Evolutionary conservation across 1,139 yeast genomes (phyloP), one percentile per base, ranked within the genome.

Genomic region (Suhomyces bolitotheri): DNA sequence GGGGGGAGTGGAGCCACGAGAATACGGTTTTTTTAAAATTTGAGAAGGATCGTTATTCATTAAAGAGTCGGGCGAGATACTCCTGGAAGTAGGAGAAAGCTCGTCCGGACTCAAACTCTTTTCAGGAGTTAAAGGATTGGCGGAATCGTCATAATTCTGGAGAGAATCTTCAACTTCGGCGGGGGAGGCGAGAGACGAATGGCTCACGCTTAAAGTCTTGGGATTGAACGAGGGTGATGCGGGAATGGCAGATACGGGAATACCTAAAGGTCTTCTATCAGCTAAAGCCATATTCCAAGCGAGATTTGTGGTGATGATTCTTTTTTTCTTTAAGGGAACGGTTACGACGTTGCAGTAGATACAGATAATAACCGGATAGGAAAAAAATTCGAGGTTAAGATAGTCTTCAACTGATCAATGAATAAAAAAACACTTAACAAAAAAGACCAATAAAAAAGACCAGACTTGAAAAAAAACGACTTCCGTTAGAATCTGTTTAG

Each of bases 251-350:
- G 61, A 47, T 31, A 66, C 64, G 23, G 73, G 64, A 42, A 70
- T 57, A 32, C 71, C 74, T 43, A 72, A 65, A 30, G 79, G 78
- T 68, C 78, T 71, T 72, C 78, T 73, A 51, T 73, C 77, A 48
- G 80, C 77, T 61, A 74, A 65, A 40, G 80, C 80, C 80, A 74
- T 74, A 33, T 35, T 56, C 24, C n/a, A 22, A 19, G 22, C 12
- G 13, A 21, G 22, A 21, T 5, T 15, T n/a, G 15, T 12, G 27
- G 25, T n/a, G n/a, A n/a, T n/a, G n/a, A n/a, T n/a, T n/a, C 22
- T 33, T 33, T 33, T 33, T 33, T 33, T 33, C 36, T 33, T 33
- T 17, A 21, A 25, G 19, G 25, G 31, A 8, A 17, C 7, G 8
- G 8, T 8, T 17, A 17, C 7, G 29, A 28, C 21, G 8, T n/a